Conservation (phyloP, 306 rosid genomes). For the Sophora flavescens region DNA sequence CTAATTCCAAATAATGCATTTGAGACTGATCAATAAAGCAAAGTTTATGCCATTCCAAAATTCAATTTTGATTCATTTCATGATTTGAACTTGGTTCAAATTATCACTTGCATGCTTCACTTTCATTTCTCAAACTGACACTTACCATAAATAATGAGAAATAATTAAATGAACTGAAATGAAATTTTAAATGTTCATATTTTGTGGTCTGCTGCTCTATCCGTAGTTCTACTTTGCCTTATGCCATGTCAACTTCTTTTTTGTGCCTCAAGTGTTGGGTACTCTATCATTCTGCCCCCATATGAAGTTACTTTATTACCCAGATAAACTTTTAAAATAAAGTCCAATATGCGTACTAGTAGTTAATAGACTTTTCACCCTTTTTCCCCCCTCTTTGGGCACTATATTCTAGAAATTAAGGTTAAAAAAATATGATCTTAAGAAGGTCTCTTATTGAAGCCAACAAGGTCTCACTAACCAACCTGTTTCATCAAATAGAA, state of each 20-base stretch:
- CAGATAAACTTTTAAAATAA: too few species aligned
- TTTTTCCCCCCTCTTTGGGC: not conserved
- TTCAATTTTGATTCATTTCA: slow-evolving; percentile 9
- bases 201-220: not conserved
- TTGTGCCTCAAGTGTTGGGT: not conserved
- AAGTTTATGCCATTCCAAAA: slow-evolving; percentile 4
- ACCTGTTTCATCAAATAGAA: not conserved
- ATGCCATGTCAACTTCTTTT: slow-evolving; percentile 1
- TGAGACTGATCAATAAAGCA: not conserved
- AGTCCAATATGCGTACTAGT: too few species aligned
- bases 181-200: not conserved
- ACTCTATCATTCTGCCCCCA: not conserved
- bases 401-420: not conserved
- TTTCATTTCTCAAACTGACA: not conserved
- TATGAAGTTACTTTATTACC: too few species aligned
- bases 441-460: not conserved
- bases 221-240: not conserved
- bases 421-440: too few species aligned
- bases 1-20: not conserved
- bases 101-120: slow-evolving; percentile 5
- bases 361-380: not conserved
- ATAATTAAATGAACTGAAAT: not conserved
- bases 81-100: not conserved
- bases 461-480: not conserved
- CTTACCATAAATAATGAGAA: slow-evolving; percentile 8